These are phyloP conservation scores for Candida krabiensis DNA, from an alignment of 805 yeast genomes.

Conservation along the genomic window DNA sequence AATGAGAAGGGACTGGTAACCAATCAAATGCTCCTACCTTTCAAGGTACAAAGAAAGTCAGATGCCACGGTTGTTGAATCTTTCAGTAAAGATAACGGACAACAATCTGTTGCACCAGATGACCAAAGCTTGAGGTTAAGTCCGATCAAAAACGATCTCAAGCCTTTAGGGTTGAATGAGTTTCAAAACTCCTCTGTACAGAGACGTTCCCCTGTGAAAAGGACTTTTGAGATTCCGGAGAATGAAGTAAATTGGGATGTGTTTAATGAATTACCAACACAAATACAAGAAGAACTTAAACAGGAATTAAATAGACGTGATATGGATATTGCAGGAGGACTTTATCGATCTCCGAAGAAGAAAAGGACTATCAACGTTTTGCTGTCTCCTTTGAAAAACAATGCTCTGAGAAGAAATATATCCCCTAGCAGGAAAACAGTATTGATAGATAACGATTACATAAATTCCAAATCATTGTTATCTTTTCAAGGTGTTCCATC, in stretches of 20 bases:
- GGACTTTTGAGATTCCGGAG: conserved; percentile 4
- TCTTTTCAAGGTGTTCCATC: conserved; percentile 27
- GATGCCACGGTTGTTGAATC: not conserved
- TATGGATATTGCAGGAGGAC: conserved; percentile 12
- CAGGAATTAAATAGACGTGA: conserved; percentile 48
- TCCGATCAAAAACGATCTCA: too few relatives aligned
- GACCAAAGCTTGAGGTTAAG: too few relatives aligned
- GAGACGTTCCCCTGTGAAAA: not conserved
- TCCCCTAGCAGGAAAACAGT: conserved; percentile 1
- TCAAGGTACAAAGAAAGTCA: conserved; percentile 18
- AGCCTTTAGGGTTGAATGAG: not conserved
- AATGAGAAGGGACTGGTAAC: conserved; percentile 18
- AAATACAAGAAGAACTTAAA: conserved; percentile 61
- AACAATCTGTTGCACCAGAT: not conserved
- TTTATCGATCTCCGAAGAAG: conserved; percentile 24
- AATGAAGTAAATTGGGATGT: conserved; percentile 62
- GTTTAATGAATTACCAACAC: conserved; percentile 62
- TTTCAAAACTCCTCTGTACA: not conserved
- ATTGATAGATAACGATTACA: conserved; percentile 7
- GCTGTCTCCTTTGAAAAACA: conserved; percentile 7
- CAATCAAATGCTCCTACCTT: conserved; percentile 37
- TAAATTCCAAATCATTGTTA: conserved; percentile 10
- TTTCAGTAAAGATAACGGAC: not conserved
- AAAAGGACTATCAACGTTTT: conserved; percentile 6
- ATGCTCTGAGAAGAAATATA: not conserved